Percentiles rank a stretch among this genome's conserved stretches.
These are phyloP conservation scores for Chlorella sp. DNA, from an alignment of 139 green algal species.

Conservation along the genomic window DNA sequence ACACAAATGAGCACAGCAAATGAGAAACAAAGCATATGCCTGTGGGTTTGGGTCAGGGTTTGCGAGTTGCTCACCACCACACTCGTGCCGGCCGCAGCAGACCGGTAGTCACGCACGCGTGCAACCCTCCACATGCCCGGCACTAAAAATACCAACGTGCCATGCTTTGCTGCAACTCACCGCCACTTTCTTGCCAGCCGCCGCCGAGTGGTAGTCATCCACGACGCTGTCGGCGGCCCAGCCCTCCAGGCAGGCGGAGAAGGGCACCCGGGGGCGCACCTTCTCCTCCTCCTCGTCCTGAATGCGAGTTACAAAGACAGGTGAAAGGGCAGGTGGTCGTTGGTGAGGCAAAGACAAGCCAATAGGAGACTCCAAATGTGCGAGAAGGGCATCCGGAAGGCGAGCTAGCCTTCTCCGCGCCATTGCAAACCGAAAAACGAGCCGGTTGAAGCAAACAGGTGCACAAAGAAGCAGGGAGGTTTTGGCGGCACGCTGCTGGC, in stretches of 20 bases:
- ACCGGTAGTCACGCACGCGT: too few species aligned
- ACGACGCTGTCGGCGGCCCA: conserved; percentile 71
- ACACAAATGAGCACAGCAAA: too few species aligned
- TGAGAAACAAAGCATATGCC: too few species aligned
- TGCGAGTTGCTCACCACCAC: neutral
- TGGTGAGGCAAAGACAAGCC: too few species aligned
- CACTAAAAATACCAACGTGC: neutral
- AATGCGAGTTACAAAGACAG: neutral
- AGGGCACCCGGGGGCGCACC: conserved; percentile 81
- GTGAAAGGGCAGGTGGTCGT: too few species aligned
- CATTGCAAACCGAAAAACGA: too few species aligned
- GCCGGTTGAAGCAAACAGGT: neutral
- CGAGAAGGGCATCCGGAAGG: too few species aligned
- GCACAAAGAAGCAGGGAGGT: neutral
- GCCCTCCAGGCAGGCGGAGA: conserved; percentile 82
- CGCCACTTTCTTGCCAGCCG: conserved; percentile 59
- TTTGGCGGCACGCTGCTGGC: neutral
- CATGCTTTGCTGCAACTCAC: neutral
- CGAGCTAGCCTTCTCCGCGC: too few species aligned
- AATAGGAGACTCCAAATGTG: too few species aligned
- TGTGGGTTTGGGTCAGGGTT: neutral
- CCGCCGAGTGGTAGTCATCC: conserved; percentile 84
- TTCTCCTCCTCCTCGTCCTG: conserved; percentile 35
- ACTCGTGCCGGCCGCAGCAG: too few species aligned
- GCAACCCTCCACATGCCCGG: too few species aligned